phyloP scores from a whole-genome alignment of 2,329 filamentous ascomycete species.

The Cyanodermella asteris region DNA sequence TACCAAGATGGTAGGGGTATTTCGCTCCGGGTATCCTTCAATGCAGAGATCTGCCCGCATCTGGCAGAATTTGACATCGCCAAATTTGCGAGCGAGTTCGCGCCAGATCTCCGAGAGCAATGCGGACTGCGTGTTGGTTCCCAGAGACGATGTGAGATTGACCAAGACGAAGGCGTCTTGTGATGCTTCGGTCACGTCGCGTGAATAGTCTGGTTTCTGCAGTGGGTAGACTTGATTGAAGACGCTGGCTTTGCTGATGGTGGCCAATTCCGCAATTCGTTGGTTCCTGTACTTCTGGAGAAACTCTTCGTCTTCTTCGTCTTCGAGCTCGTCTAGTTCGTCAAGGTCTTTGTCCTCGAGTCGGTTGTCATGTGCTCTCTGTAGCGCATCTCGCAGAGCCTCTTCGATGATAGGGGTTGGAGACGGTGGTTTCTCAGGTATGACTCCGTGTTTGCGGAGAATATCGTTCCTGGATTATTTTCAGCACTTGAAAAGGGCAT shows the following conservation, averaged over 20 bases:
- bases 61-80: slow-evolving; percentile 94
- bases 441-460: slow-evolving; percentile 83
- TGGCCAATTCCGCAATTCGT: slow-evolving; percentile 61
- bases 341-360: slow-evolving; percentile 87
- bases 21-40: slow-evolving; percentile 84
- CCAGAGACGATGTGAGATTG: slow-evolving; percentile 55
- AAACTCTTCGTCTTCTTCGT: slow-evolving; percentile 85
- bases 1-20: slow-evolving; percentile 81
- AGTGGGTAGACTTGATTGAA: slow-evolving; percentile 85
- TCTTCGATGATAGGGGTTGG: slow-evolving; percentile 93
- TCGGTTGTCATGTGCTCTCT: slow-evolving; percentile 73
- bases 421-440: slow-evolving; percentile 91
- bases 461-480: slow-evolving; percentile 80
- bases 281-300: slow-evolving; percentile 69
- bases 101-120: slow-evolving; percentile 71
- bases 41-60: slow-evolving; percentile 84
- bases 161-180: slow-evolving; percentile 47
- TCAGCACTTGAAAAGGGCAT: not conserved
- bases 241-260: slow-evolving; percentile 51
- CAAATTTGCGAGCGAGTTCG: slow-evolving; percentile 62
- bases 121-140: slow-evolving; percentile 66
- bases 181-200: slow-evolving; percentile 81
- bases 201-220: slow-evolving; percentile 80
- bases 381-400: slow-evolving; percentile 63
- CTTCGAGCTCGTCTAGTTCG: slow-evolving; percentile 81